Evolutionary conservation across 2,329 filamentous ascomycete species (phyloP), one percentile per base, ranked within the genome.

Genomic region (Ceratocystis destructans): DNA sequence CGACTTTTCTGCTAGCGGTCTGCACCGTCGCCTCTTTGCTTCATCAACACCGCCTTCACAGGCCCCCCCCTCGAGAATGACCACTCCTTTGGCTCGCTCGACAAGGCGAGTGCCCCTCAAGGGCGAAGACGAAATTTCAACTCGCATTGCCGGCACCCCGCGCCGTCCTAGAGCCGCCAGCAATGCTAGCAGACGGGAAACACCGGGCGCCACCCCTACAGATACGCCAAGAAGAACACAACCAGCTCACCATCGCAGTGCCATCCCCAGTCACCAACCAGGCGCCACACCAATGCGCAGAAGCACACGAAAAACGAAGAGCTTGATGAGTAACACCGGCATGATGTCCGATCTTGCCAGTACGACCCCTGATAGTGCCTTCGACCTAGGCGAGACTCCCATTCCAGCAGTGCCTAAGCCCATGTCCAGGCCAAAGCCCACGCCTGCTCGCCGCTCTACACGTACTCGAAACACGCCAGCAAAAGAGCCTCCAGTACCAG

Each of bases 21-120:
- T 74, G 65, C 73, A 75, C 67, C 74, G 78, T 46, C 76, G 74
- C 67, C 72, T 81, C 17, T 81, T 81, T 70, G 62, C 59, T 75
- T 76, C 74, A 33, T 74, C 77, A 4, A 79, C 78, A 3, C 76
- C 33, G 33, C 46, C 66, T 53, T 10, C 48, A 6, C 48, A 53
- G 20, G 8, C 4, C 22, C 15, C 61, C 7, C 61, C 41, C 20
- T 25, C 44, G 22, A 22, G n/a, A 12, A 45, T 22, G 45, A 15
- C 25, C 20, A 28, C 48, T 6, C 48, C 48, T 46, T 62, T 41
- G 15, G 20, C 33, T 6, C 61, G 62, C 37, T 64, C 66, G 12
- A 61, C 66, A 3, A 44, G 59, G n/a, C 66, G 62, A 12, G 66
- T 67, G 31, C 66, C 66, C 28, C 55, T 67, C 33, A 67, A 67